Evolutionary conservation across 1,139 yeast species (phyloP).

Genomic region (Saccharomyces pastorianus): DNA sequence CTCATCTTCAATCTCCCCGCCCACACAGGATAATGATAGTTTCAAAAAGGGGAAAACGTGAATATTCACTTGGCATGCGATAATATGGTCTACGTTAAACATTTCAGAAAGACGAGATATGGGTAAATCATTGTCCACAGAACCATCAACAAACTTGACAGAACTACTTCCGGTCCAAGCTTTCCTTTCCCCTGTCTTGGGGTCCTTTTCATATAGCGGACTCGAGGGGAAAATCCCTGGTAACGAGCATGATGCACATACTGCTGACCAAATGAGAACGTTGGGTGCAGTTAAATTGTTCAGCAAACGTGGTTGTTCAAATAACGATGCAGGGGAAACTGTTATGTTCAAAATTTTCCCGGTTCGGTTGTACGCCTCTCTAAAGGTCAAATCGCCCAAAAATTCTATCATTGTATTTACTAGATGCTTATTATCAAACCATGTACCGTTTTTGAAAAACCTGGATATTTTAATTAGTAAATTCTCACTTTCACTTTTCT

Average conservation of each 20-base stretch:
- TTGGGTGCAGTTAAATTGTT: constrained; percentile 93
- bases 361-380: constrained; percentile 86
- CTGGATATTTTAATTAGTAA: constrained; percentile 44
- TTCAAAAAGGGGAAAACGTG: constrained; percentile 85
- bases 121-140: constrained; percentile 90
- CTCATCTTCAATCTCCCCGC: constrained; percentile 60
- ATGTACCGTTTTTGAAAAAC: constrained; percentile 53
- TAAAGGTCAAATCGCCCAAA: constrained; percentile 85
- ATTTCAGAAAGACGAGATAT: constrained; percentile 82
- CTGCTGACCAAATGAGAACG: constrained; percentile 92
- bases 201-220: constrained; percentile 75
- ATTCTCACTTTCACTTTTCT: constrained; percentile 38
- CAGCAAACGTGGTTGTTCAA: constrained; percentile 76
- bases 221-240: constrained; percentile 88
- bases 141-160: constrained; percentile 84
- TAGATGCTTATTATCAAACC: constrained; percentile 73
- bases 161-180: constrained; percentile 73
- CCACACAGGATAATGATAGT: constrained; percentile 56
- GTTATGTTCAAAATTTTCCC: constrained; percentile 81
- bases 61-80: constrained; percentile 94
- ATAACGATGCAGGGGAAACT: constrained; percentile 76
- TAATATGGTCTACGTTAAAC: constrained; percentile 94
- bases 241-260: constrained; percentile 90
- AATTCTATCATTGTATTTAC: constrained; percentile 66
- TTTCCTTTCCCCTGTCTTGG: constrained; percentile 47